Conservation (phyloP, 2,329 filamentous ascomycete genomes). For the Cladosporium phlei region DNA sequence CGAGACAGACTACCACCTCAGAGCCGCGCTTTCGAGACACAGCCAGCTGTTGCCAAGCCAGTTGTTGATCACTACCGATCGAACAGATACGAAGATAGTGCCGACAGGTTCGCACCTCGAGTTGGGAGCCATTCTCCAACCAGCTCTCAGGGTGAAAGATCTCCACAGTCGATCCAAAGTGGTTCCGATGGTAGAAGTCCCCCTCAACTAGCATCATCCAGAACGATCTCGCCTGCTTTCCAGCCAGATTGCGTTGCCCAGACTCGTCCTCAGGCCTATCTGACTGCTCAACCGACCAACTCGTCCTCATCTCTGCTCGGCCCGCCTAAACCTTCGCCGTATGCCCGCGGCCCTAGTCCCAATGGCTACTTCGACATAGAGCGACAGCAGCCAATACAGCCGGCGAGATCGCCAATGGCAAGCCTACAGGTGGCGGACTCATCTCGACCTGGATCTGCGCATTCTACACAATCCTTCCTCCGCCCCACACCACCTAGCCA, state of each 20-base stretch:
- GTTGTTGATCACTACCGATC: constrained; percentile 7
- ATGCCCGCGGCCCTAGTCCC: constrained; percentile 6
- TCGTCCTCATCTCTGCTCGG: constrained; percentile 6
- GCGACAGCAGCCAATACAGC: neutral
- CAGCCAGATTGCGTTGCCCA: neutral
- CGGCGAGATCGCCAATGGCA: neutral
- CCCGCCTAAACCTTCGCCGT: constrained; percentile 3
- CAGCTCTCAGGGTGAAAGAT: neutral
- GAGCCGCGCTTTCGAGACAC: constrained; percentile 11
- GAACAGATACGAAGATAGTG: constrained; percentile 13
- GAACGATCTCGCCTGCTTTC: constrained; percentile 2
- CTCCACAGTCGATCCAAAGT: neutral
- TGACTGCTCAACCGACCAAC: neutral
- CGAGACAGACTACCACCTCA: constrained; percentile 19
- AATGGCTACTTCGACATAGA: constrained; percentile 4
- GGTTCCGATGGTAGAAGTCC: neutral
- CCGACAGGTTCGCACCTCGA: constrained; percentile 8
- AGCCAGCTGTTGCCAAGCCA: neutral
- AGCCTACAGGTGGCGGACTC: neutral
- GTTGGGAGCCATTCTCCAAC: constrained; percentile 1
- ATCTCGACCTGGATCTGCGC: constrained; percentile 3
- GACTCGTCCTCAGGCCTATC: neutral
- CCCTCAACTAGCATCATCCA: neutral
- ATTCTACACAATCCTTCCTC: constrained; percentile 5
- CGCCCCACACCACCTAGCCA: neutral